Evolutionary conservation across 73 alveolate species (phyloP).

Genomic region (Breviolum minutum): DNA sequence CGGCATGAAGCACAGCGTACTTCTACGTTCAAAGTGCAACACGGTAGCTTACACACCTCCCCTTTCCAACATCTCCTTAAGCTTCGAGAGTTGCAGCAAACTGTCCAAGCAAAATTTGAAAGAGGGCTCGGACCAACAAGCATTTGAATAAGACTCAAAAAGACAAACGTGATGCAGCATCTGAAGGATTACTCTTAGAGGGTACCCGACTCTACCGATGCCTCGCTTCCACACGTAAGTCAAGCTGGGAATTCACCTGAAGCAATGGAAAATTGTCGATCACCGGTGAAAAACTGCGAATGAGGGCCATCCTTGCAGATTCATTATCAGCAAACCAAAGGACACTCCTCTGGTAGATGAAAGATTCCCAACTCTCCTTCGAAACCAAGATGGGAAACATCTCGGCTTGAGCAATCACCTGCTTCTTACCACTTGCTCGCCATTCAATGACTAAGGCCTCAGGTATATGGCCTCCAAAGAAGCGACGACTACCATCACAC

Average conservation of each 20-base stretch:
- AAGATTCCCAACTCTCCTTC: neutral
- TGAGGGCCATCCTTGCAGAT: neutral
- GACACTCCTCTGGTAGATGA: neutral
- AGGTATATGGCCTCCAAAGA: neutral
- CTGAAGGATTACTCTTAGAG: neutral
- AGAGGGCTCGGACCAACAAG: neutral
- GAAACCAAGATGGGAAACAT: neutral
- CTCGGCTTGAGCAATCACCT: neutral
- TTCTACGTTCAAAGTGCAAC: neutral
- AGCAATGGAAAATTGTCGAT: no score
- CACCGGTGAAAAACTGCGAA: neutral
- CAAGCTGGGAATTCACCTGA: no score
- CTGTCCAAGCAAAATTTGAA: neutral
- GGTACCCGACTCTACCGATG: no score
- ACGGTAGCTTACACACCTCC: neutral
- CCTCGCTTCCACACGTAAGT: no score
- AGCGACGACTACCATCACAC: neutral
- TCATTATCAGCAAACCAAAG: neutral
- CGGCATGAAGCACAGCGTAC: no score
- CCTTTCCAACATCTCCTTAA: neutral
- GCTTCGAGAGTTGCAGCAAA: neutral
- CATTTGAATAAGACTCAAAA: neutral
- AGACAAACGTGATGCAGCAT: neutral
- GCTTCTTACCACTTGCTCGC: neutral
- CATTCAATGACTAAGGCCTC: neutral